Evolutionary conservation across 352 stramenopile species (phyloP).

Genomic region (Phytophthora pisi): DNA sequence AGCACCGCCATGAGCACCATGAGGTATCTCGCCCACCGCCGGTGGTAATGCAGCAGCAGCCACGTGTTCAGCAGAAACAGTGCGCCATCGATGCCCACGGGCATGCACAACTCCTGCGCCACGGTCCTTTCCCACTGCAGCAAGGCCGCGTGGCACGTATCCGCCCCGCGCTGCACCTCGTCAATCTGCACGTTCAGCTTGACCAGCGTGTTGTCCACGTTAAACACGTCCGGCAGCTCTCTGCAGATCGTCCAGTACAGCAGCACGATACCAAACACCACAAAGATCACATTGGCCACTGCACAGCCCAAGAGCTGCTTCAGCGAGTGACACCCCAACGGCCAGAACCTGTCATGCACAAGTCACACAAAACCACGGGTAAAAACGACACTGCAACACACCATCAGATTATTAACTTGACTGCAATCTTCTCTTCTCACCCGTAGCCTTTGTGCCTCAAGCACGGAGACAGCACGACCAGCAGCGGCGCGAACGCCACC

Average conservation of each 20-base stretch:
- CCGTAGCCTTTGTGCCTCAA: conserved; percentile 56
- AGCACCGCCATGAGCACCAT: conserved; percentile 50
- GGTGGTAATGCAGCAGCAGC: conserved; percentile 64
- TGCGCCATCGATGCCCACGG: conserved; percentile 50
- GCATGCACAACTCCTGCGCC: conserved; percentile 63
- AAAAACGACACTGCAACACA: not conserved
- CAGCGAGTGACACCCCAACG: conserved; percentile 64
- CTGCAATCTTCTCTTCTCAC: conserved; percentile 34
- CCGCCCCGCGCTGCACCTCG: conserved; percentile 39
- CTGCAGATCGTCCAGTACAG: conserved; percentile 70
- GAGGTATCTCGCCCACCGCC: conserved; percentile 54
- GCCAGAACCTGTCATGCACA: conserved; percentile 62
- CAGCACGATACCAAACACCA: conserved; percentile 49
- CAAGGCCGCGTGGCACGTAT: conserved; percentile 51
- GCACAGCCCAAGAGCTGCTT: conserved; percentile 50
- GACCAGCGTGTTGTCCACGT: conserved; percentile 39
- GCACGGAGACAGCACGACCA: conserved; percentile 59
- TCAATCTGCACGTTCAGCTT: conserved; percentile 48
- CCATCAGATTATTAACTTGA: not conserved
- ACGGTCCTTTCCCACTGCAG: conserved; percentile 51
- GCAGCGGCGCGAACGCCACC: conserved; percentile 58
- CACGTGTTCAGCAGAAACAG: conserved; percentile 48
- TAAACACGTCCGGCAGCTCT: conserved; percentile 57
- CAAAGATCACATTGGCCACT: conserved; percentile 52
- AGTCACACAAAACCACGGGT: not conserved